phyloP scores from a whole-genome alignment of 345 rosid genomes.

The Anastatica hierochuntica region DNA sequence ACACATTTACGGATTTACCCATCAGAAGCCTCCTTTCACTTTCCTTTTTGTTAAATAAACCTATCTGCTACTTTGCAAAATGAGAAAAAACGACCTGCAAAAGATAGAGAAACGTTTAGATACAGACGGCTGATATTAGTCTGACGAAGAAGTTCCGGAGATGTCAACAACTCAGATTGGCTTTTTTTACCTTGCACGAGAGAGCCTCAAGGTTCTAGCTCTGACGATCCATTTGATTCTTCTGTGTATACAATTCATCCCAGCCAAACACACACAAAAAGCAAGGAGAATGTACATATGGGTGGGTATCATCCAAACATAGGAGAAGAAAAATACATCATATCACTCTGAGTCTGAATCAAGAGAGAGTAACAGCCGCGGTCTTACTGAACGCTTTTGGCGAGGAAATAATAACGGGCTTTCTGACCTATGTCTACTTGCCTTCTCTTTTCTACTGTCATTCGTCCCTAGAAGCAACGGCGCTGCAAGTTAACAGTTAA shows the following conservation, averaged over 20 bases:
- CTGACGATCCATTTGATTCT: constrained; percentile 1
- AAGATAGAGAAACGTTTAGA: not conserved
- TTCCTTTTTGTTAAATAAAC: not conserved
- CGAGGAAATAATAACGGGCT: constrained; percentile 69
- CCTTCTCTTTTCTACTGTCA: constrained; percentile 51
- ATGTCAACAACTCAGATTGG: not conserved
- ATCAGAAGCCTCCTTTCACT: too few species aligned
- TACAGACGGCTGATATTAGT: not conserved
- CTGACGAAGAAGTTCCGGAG: too few species aligned
- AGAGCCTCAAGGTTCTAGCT: constrained; percentile 2
- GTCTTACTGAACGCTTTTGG: constrained; percentile 84
- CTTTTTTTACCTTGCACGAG: constrained; percentile 16
- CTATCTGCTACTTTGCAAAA: constrained; percentile 4
- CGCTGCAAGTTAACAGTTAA: constrained; percentile 39
- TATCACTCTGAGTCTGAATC: constrained; percentile 59
- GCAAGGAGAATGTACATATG: constrained; percentile 3
- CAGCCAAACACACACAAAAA: not conserved
- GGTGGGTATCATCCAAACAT: constrained; percentile 11
- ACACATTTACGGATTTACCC: too few species aligned
- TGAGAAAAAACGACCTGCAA: constrained; percentile 11
- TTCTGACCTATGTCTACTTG: constrained; percentile 57
- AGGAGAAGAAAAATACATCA: not conserved
- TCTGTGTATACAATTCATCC: constrained; percentile 3
- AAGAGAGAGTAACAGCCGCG: constrained; percentile 55
- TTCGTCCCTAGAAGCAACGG: constrained; percentile 69